phyloP scores from a whole-genome alignment of 768 basidiomycete genomes.

The Russula compacta region DNA sequence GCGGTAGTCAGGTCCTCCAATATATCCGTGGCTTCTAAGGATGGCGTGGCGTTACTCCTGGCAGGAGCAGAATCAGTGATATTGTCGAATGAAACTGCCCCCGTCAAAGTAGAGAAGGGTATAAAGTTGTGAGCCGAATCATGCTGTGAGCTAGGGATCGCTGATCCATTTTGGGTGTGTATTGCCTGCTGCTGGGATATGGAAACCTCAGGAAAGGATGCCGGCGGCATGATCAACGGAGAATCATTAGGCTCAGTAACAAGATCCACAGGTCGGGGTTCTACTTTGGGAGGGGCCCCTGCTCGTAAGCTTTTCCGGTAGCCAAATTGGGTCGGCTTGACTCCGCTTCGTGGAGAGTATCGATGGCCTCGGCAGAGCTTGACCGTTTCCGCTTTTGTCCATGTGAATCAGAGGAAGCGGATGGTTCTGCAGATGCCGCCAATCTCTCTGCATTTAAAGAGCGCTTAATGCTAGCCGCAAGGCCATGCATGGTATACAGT shows the following conservation, averaged over 20 bases:
- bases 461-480: slow-evolving; percentile 15
- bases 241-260: not conserved
- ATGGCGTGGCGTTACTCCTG: not conserved
- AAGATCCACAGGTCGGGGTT: not conserved
- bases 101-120: slow-evolving; percentile 11
- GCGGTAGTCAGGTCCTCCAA: not conserved
- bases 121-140: not conserved
- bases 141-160: not conserved
- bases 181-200: not conserved
- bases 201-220: not conserved
- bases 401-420: not conserved
- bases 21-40: not conserved
- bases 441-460: slow-evolving; percentile 13
- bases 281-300: not conserved
- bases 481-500: slow-evolving; percentile 9
- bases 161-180: not conserved
- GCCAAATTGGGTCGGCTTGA: not conserved
- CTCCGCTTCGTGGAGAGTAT: not conserved
- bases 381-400: not conserved
- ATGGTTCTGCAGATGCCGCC: not conserved
- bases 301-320: not conserved
- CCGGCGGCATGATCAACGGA: not conserved
- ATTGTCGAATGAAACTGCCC: slow-evolving; percentile 10
- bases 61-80: not conserved
- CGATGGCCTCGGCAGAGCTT: not conserved